These are phyloP conservation scores for Auricularia heimuer DNA, from an alignment of 768 basidiomycete genomes.

Conservation along the genomic window DNA sequence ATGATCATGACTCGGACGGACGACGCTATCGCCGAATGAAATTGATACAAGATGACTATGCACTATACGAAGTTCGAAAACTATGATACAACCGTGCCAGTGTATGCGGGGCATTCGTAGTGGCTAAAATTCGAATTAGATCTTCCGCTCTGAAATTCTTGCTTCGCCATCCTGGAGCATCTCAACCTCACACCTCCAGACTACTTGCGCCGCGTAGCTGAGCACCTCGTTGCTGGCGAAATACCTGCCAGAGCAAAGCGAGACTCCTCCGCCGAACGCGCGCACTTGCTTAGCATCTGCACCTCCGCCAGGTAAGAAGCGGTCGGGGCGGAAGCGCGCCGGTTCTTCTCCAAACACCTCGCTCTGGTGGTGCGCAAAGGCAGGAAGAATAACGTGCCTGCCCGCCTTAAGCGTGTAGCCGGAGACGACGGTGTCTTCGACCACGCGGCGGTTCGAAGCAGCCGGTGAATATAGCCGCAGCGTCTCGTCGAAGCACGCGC, in stretches of 20 bases:
- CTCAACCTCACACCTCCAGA: neutral
- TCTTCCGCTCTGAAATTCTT: neutral
- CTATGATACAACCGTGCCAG: neutral
- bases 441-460: neutral
- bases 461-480: neutral
- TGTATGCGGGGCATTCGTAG: no score
- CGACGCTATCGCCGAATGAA: neutral
- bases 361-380: neutral
- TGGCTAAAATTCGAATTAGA: neutral
- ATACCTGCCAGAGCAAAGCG: neutral
- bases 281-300: neutral
- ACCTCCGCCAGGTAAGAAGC: neutral
- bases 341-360: neutral
- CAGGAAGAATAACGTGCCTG: neutral
- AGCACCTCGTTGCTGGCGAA: slow-evolving; percentile 1
- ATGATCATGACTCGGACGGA: neutral
- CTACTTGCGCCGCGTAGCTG: neutral
- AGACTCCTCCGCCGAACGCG: neutral
- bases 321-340: neutral
- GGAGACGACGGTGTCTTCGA: neutral
- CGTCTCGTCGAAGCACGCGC: neutral
- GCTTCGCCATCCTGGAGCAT: neutral
- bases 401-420: neutral
- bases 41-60: neutral
- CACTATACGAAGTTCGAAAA: neutral